Base-by-base conservation (phyloP, 305 asterid species). In the Rubia peregrina region DNA sequence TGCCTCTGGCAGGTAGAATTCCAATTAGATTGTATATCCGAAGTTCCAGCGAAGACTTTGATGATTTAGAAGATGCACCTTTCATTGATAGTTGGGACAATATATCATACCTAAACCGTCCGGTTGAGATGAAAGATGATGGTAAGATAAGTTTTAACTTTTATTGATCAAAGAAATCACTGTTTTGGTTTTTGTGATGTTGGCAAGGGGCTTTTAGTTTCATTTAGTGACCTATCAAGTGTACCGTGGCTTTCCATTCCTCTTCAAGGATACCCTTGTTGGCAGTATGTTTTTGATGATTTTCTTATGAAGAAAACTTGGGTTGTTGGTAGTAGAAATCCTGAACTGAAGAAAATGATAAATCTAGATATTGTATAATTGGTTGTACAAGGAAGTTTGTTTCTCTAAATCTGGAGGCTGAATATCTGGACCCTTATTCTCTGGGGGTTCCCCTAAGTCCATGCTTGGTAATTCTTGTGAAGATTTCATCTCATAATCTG, bases 1-100 rank as follows among this genome's bases (percentile, higher is more conserved):
- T 73, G 9, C 70, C 67, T 78, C 61, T 69, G 81, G 68, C 90
- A 90, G 97, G 90, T 82, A 88, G 88, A 84, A 74, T 89, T 76
- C 98, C 97, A 41, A 85, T 93, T 75, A 93, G 97, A 72, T 75
- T 88, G 79, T 93, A 90, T 75, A 69, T 93, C 66, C 83, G 92
- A 78, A 84, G 70, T 76, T 63, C 78, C 53, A 73, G 69, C 59
- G 88, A 80, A 76, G 89, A 89, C 85, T 73, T 88, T 62, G 91
- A 88, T 26, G 92, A 84, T 60, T 60, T 90, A 65, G 92, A 88
- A 77, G 91, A 85, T 71, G 80, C 72, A 40, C 83, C 95, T 40
- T 42, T 65, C 49, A 81, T 88, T 67, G 96, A 88, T 71, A 86
- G 79, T 80, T 93, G 98, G 98, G 98, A 90, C 70, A 86, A 80